A percentile compares a stretch with the other conserved stretches of the same genome.
Evolutionary conservation across 2,329 filamentous ascomycete genomes (phyloP).

Genomic region (Lasiodiplodia hormozganensis): DNA sequence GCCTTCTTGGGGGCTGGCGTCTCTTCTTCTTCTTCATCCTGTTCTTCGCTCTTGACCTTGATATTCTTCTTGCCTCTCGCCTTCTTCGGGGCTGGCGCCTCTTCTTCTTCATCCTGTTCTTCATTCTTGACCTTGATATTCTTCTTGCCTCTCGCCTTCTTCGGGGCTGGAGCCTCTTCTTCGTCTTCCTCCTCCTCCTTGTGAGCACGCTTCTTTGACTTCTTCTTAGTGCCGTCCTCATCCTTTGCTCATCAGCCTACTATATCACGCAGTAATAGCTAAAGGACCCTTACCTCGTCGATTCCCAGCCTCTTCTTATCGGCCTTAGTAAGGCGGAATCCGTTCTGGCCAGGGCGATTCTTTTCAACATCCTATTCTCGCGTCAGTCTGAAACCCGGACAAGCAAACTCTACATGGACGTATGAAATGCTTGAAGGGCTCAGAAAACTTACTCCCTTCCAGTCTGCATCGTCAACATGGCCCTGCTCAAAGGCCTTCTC

Average conservation of each 20-base stretch:
- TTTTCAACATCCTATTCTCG: slow-evolving; percentile 70
- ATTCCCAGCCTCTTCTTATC: slow-evolving; percentile 40
- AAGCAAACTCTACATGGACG: slow-evolving; percentile 33
- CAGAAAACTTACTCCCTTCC: slow-evolving; percentile 75
- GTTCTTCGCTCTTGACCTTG: no score
- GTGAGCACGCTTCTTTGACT: slow-evolving; percentile 50
- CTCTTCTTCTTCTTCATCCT: slow-evolving; percentile 29
- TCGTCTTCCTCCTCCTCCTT: slow-evolving; percentile 39
- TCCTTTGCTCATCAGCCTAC: slow-evolving; percentile 15
- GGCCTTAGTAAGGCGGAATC: slow-evolving; percentile 60
- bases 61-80: slow-evolving; percentile 39
- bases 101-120: slow-evolving; percentile 39
- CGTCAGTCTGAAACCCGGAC: slow-evolving; percentile 34
- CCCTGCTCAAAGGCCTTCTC: slow-evolving; percentile 74
- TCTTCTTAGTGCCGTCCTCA: slow-evolving; percentile 37
- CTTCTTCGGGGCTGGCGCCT: slow-evolving; percentile 39
- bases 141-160: slow-evolving; percentile 41
- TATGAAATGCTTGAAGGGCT: slow-evolving; percentile 12
- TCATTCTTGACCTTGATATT: slow-evolving; percentile 34
- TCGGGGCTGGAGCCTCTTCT: slow-evolving; percentile 41
- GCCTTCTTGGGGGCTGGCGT: slow-evolving; percentile 39
- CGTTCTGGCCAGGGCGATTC: slow-evolving; percentile 72
- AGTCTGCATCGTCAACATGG: slow-evolving; percentile 84
- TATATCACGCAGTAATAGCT: slow-evolving; percentile 24
- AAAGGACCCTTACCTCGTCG: slow-evolving; percentile 27